phyloP scores from a whole-genome alignment of 306 rosid genomes.

The Inga oerstediana region DNA sequence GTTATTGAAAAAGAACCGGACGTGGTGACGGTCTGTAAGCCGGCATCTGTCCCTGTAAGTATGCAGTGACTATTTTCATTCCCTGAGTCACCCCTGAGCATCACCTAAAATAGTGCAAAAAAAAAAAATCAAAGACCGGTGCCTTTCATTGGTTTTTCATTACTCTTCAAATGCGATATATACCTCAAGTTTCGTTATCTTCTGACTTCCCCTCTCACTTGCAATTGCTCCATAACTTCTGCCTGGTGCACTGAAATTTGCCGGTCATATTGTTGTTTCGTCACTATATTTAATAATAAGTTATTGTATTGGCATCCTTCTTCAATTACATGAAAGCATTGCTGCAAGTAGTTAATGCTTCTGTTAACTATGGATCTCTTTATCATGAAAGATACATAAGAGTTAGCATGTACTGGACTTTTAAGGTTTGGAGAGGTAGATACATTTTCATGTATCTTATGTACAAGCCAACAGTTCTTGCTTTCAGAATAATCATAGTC shows the following conservation, averaged over 20 bases:
- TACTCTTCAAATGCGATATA: not conserved
- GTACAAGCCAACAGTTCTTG: not conserved
- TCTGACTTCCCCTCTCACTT: not conserved
- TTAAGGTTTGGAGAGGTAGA: not conserved
- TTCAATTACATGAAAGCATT: not conserved
- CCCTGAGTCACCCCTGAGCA: not conserved
- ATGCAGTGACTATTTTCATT: not conserved
- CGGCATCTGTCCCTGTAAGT: slow-evolving; percentile 77
- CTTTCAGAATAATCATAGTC: not conserved
- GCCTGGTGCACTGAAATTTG: not conserved
- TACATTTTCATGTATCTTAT: not conserved
- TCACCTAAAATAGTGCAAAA: not conserved
- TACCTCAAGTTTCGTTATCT: not conserved
- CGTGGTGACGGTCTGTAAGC: slow-evolving; percentile 67
- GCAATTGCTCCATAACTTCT: not conserved
- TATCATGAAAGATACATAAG: not conserved
- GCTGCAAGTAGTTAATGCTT: not conserved
- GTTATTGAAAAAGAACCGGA: slow-evolving; percentile 54
- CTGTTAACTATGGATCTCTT: not conserved
- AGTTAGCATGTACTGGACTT: not conserved
- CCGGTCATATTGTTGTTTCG: not conserved
- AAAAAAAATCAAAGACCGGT: not conserved
- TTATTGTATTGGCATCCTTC: not conserved
- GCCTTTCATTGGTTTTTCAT: not conserved
- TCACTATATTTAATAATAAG: not conserved